A percentile compares a stretch with the other conserved stretches of the same genome.
Evolutionary conservation across 768 basidiomycete species (phyloP).

Genomic region (Trametes coccinea): DNA sequence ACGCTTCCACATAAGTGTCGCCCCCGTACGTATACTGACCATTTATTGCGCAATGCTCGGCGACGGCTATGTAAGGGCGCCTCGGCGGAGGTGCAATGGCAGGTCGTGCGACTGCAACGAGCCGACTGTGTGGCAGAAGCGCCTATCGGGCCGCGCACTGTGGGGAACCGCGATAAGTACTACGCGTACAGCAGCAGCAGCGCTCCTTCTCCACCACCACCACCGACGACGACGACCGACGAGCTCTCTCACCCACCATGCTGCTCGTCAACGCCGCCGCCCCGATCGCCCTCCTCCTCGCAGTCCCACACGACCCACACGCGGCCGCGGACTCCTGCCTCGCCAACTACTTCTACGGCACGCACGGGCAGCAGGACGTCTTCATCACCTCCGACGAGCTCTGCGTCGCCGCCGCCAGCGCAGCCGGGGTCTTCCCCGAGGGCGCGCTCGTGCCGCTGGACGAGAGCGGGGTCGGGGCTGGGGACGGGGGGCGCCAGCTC

Average conservation of each 20-base stretch:
- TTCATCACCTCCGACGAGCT: conserved; percentile 41
- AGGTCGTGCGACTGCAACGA: too few species aligned
- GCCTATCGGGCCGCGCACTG: not conserved
- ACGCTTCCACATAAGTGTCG: too few species aligned
- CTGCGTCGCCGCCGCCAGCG: conserved; percentile 38
- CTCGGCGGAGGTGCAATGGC: too few species aligned
- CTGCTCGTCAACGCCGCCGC: conserved; percentile 16
- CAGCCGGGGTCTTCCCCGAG: conserved; percentile 26
- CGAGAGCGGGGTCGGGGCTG: conserved; percentile 16
- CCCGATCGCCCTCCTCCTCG: conserved; percentile 33
- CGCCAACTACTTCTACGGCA: conserved; percentile 54
- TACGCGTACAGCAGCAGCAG: not conserved
- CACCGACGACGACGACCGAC: not conserved
- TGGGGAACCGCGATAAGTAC: not conserved
- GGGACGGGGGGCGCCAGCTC: conserved; percentile 36
- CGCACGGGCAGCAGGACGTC: conserved; percentile 53
- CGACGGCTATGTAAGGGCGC: too few species aligned
- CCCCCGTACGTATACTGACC: too few species aligned
- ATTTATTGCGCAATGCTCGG: too few species aligned
- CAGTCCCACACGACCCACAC: conserved; percentile 48
- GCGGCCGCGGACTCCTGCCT: conserved; percentile 42
- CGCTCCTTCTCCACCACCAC: not conserved
- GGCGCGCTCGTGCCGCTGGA: conserved; percentile 29
- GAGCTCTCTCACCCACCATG: not conserved
- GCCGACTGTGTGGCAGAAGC: too few species aligned